Percentiles rank a stretch among this genome's conserved stretches.
These are phyloP conservation scores for Cyberlindnera maclurae DNA, from an alignment of 805 yeast genomes.

Conservation along the genomic window DNA sequence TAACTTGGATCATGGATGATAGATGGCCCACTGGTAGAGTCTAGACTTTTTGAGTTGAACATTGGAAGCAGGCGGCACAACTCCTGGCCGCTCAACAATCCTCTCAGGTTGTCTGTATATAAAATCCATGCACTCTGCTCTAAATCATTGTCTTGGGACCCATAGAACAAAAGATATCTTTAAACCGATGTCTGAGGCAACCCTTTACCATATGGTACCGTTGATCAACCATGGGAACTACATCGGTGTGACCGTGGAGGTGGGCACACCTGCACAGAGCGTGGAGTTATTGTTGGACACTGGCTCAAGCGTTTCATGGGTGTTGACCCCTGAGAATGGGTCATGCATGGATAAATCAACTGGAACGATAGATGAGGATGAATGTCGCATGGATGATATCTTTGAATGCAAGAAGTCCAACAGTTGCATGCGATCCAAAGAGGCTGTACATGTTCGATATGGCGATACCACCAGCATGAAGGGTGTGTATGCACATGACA, in stretches of 20 bases:
- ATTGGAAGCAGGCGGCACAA: too few relatives aligned
- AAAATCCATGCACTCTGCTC: too few relatives aligned
- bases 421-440: slow-evolving; percentile 9
- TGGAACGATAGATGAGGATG: neutral
- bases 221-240: slow-evolving; percentile 8
- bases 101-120: too few relatives aligned
- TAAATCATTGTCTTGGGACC: too few relatives aligned
- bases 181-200: too few relatives aligned
- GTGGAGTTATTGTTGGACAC: slow-evolving; percentile 28
- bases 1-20: too few relatives aligned
- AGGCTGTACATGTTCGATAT: slow-evolving; percentile 32
- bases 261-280: slow-evolving; percentile 21
- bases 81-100: too few relatives aligned
- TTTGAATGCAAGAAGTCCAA: slow-evolving; percentile 1
- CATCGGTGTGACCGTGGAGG: slow-evolving; percentile 2
- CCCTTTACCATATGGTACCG: neutral
- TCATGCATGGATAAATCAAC: slow-evolving; percentile 10
- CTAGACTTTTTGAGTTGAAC: too few relatives aligned
- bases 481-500: slow-evolving; percentile 46
- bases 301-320: slow-evolving; percentile 30
- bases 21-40: too few relatives aligned
- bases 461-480: slow-evolving; percentile 41
- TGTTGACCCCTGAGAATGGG: slow-evolving; percentile 16
- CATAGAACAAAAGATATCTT: too few relatives aligned
- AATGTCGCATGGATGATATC: slow-evolving; percentile 7